Evolutionary conservation across 1,284 basidiomycete species (phyloP).

Genomic region (Malassezia yamatoensis): DNA sequence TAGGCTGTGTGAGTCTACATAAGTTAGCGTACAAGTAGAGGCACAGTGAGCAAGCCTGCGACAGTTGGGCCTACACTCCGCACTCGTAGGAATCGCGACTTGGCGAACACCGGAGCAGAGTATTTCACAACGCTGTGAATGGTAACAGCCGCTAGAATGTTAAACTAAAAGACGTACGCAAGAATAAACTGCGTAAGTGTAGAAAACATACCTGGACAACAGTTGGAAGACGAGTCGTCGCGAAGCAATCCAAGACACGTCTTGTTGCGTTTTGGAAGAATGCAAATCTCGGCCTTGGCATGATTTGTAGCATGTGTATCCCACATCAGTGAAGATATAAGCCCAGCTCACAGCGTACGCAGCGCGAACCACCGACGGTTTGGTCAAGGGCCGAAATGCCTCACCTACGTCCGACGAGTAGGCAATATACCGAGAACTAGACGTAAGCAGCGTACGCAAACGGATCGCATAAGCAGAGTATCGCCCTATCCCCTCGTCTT

Average conservation of each 20-base stretch:
- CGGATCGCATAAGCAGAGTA: conserved; percentile 38
- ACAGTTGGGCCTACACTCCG: conserved; percentile 70
- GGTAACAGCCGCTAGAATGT: conserved; percentile 28
- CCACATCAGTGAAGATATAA: conserved; percentile 62
- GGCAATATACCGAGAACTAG: conserved; percentile 31
- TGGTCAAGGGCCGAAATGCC: conserved; percentile 77
- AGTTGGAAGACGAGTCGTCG: conserved; percentile 42
- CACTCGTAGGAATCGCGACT: conserved; percentile 57
- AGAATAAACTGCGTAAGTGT: conserved; percentile 18
- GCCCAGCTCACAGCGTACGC: conserved; percentile 81
- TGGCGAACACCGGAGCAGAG: conserved; percentile 64
- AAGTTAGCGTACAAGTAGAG: conserved; percentile 53
- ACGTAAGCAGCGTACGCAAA: conserved; percentile 29
- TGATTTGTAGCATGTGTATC: conserved; percentile 72
- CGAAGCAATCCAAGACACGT: conserved; percentile 27
- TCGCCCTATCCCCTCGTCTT: conserved; percentile 29
- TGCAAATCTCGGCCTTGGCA: conserved; percentile 20
- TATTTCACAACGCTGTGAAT: conserved; percentile 51
- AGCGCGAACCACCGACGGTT: conserved; percentile 64
- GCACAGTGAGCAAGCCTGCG: conserved; percentile 54
- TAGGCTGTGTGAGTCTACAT: conserved; percentile 20
- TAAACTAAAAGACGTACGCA: conserved; percentile 17
- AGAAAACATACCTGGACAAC: conserved; percentile 25
- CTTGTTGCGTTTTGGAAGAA: conserved; percentile 9
- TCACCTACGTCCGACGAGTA: conserved; percentile 83